Conservation (phyloP, 164 flowering plant species). For the Liquidambar formosana region DNA sequence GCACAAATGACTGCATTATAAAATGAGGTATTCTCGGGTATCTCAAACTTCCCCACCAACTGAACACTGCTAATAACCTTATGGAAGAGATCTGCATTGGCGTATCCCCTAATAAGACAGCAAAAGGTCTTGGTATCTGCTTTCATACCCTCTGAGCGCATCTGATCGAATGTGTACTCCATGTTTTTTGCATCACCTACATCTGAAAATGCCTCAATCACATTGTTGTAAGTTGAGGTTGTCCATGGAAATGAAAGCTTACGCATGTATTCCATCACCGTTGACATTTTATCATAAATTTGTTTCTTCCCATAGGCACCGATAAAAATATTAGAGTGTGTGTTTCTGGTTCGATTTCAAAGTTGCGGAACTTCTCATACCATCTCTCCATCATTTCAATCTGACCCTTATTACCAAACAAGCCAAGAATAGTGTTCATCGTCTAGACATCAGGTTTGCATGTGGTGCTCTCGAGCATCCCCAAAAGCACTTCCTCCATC, state of each 20-base stretch:
- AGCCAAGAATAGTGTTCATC: slow-evolving; percentile 77
- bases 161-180: slow-evolving; percentile 93
- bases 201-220: slow-evolving; percentile 88
- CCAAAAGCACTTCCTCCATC: slow-evolving; percentile 79
- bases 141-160: slow-evolving; percentile 90
- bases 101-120: slow-evolving; percentile 85
- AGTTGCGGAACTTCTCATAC: slow-evolving; percentile 89
- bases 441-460: slow-evolving; percentile 96
- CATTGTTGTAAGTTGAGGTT: slow-evolving; percentile 88
- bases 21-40: slow-evolving; percentile 72
- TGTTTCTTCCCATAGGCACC: slow-evolving; percentile 93
- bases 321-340: slow-evolving; percentile 86
- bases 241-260: slow-evolving; percentile 95
- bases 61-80: slow-evolving; percentile 73
- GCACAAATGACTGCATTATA: slow-evolving; percentile 84
- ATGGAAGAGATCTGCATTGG: slow-evolving; percentile 82
- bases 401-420: slow-evolving; percentile 86
- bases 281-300: slow-evolving; percentile 95
- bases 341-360: slow-evolving; percentile 91
- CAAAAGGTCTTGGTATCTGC: slow-evolving; percentile 90
- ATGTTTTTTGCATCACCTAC: slow-evolving; percentile 86
- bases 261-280: slow-evolving; percentile 97
- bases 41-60: slow-evolving; percentile 80
- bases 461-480: slow-evolving; percentile 70
- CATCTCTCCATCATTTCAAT: slow-evolving; percentile 91